phyloP scores from a whole-genome alignment of 2,329 filamentous ascomycete genomes.

The Ophiostoma ips region DNA sequence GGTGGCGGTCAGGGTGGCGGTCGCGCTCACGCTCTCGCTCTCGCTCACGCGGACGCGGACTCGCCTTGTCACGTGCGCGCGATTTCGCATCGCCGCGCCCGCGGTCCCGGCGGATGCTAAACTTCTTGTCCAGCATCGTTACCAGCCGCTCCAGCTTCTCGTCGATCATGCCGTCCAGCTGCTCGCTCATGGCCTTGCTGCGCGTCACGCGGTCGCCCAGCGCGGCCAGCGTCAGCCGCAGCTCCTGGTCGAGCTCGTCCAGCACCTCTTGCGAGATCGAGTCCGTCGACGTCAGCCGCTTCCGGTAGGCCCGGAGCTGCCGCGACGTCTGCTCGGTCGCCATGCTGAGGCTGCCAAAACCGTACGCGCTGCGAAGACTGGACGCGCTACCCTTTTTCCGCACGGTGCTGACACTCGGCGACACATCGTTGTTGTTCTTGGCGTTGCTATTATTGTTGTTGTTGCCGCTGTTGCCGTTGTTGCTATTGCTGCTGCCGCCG shows the following conservation, averaged over 20 bases:
- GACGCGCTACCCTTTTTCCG: constrained; percentile 30
- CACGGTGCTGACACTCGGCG: constrained; percentile 12
- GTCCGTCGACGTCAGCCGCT: constrained; percentile 42
- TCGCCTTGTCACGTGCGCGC: no score
- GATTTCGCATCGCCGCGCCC: background rate
- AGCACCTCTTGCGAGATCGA: constrained; percentile 42
- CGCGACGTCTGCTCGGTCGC: constrained; percentile 52
- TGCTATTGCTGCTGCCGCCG: no score
- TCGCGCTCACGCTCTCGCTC: no score
- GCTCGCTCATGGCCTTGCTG: constrained; percentile 40
- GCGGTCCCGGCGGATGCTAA: constrained; percentile 28
- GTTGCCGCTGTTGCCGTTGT: no score
- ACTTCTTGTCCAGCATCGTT: constrained; percentile 57
- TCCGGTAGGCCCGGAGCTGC: constrained; percentile 47
- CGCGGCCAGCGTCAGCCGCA: constrained; percentile 48
- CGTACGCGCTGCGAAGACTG: constrained; percentile 17
- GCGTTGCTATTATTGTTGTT: background rate
- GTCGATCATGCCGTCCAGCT: constrained; percentile 51
- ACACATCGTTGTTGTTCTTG: background rate
- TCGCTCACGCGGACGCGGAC: background rate
- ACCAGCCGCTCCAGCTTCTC: constrained; percentile 63
- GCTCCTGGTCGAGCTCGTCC: constrained; percentile 50
- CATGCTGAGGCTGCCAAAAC: constrained; percentile 43
- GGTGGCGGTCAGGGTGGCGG: background rate
- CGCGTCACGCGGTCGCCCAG: constrained; percentile 42